Evolutionary conservation across 2,329 filamentous ascomycete species (phyloP), one percentile per base, ranked within the genome.

Genomic region (Neonectria punicea): DNA sequence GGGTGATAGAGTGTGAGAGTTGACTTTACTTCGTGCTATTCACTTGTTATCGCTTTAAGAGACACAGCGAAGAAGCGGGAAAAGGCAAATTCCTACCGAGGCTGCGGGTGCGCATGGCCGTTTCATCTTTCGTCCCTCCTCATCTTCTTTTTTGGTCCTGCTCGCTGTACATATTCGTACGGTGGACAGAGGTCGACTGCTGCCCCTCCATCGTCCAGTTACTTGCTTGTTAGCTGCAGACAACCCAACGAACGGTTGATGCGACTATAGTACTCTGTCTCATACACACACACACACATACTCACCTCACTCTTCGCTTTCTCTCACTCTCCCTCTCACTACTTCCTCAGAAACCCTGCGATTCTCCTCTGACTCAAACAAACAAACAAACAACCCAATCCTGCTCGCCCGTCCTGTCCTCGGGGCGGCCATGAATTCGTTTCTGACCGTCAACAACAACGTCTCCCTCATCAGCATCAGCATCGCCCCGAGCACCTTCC

Each of bases 381-480:
- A 11, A 11, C 30, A 11, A 32, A 32, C 5, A 32, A 11, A 10
- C 32, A 13, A 34, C 10, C 32, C 43, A 46, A 46, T 18, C 46
- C 13, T 34, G n/a, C 53, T n/a, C 25, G 18, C 10, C 16, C 30
- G 22, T 41, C n/a, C 32, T 44, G 34, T 61, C 46, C 54, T 14
- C 47, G 39, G 69, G 69, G 70, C 69, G 77, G 79, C 79, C 75
- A 88, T 89, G 86, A 84, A 84, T 81, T 86, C 87, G 64, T 80
- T 89, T 76, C 79, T 89, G 71, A 86, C 86, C 58, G 84, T 89
- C 70, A 86, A 88, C 79, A 89, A 86, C 78, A 85, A 88, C 83
- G 82, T 89, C 75, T 86, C 86, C 63, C 82, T 89, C 70, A 75
- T 89, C 75, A 89, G 83, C 78, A 81, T 89, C 73, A 85, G 81